A percentile compares a stretch with the other conserved stretches of the same genome.
Evolutionary conservation across 1,284 basidiomycete genomes (phyloP).

Genomic region (Tilletia indica): DNA sequence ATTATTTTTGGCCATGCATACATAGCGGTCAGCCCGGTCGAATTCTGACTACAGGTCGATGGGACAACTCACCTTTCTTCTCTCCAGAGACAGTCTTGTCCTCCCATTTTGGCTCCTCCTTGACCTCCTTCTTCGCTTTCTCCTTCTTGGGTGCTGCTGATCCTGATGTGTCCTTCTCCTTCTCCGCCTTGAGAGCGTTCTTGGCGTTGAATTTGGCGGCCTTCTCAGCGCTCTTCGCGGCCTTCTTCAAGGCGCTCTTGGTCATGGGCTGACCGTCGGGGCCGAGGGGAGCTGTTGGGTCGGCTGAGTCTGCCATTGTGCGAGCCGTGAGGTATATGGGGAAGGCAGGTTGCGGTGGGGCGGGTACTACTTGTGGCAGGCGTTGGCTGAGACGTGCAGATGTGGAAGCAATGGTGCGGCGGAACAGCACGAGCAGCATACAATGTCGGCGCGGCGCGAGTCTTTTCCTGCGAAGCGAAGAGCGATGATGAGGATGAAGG

Average conservation of each 20-base stretch:
- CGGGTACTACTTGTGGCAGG: too few relatives aligned
- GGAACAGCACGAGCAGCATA: background rate
- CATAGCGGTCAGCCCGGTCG: too few relatives aligned
- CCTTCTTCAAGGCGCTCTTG: conserved; percentile 49
- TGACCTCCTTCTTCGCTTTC: conserved; percentile 51
- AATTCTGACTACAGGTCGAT: too few relatives aligned
- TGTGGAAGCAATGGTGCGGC: background rate
- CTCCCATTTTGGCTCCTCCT: conserved; percentile 48
- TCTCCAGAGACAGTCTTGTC: conserved; percentile 50
- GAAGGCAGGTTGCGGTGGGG: background rate
- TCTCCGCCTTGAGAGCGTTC: conserved; percentile 49
- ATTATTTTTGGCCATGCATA: too few relatives aligned
- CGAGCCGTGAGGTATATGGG: conserved; percentile 7
- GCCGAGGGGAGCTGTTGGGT: conserved; percentile 26
- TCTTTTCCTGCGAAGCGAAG: too few relatives aligned
- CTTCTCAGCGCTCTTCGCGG: conserved; percentile 49
- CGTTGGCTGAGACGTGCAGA: background rate
- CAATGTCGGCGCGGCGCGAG: background rate
- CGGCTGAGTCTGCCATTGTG: conserved; percentile 7
- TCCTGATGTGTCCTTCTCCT: conserved; percentile 28
- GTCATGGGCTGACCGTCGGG: conserved; percentile 38
- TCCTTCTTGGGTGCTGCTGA: conserved; percentile 47
- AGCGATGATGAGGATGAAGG: background rate
- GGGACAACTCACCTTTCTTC: conserved; percentile 39
- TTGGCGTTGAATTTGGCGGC: conserved; percentile 47